Evolutionary conservation across 2,329 filamentous ascomycete genomes (phyloP).

Genomic region (Cercospora zeina): DNA sequence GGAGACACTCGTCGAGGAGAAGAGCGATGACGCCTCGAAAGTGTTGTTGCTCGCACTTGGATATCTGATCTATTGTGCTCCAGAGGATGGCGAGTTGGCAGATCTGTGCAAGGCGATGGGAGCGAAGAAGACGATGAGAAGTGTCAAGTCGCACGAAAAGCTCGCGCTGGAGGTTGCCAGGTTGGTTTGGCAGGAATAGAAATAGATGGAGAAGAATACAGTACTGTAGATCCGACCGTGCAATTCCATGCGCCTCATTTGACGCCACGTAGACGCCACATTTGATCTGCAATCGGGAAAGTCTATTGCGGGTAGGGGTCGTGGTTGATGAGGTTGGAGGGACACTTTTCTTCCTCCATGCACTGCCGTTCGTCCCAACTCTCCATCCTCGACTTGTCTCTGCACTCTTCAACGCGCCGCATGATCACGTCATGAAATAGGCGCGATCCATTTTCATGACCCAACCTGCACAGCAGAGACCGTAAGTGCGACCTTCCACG

Average conservation of each 20-base stretch:
- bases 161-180: slow-evolving; percentile 38
- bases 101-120: slow-evolving; percentile 80
- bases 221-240: too few relatives aligned
- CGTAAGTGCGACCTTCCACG: slow-evolving; percentile 5
- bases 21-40: slow-evolving; percentile 65
- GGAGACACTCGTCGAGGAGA: slow-evolving; percentile 65
- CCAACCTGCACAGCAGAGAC: slow-evolving; percentile 14
- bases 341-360: slow-evolving; percentile 11
- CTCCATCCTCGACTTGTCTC: neutral
- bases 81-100: slow-evolving; percentile 70
- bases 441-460: slow-evolving; percentile 10
- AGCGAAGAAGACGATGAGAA: slow-evolving; percentile 62
- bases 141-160: slow-evolving; percentile 39
- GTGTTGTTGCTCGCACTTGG: slow-evolving; percentile 76
- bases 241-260: neutral
- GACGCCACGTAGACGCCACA: slow-evolving; percentile 4
- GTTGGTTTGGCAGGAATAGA: slow-evolving; percentile 28
- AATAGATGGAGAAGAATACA: slow-evolving; percentile 5
- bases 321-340: neutral
- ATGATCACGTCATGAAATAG: slow-evolving; percentile 12
- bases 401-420: neutral
- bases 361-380: neutral
- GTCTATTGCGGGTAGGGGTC: slow-evolving; percentile 4
- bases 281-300: slow-evolving; percentile 4
- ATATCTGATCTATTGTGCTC: slow-evolving; percentile 69